Evolutionary conservation across 768 basidiomycete species (phyloP), one percentile per base, ranked within the genome.

Genomic region (Crassisporium funariophilum): DNA sequence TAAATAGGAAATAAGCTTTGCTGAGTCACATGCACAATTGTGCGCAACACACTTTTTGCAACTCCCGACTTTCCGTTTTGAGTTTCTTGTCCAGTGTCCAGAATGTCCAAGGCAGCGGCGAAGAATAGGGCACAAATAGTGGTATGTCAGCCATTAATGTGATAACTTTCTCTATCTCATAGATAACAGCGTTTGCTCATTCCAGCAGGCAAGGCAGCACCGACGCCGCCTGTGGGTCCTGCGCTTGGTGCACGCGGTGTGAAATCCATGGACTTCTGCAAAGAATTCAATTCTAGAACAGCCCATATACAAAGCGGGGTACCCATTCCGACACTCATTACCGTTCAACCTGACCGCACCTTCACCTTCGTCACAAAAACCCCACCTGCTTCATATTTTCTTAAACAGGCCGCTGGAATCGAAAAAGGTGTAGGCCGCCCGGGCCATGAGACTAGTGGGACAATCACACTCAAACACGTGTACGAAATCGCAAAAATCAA

Each of bases 181-280:
- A 46, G 40, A 49, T 47, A 22, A 15, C 51, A 91, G 91, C 88
- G 91, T 52, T 72, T 98, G 47, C 78, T 95, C 41, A 83, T 98
- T 50, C 82, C 85, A 41, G 95, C 95, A 35, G 94, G 92, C 35
- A 98, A 98, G 64, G 95, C 95, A 25, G 87, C 95, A 20, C 95
- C 95, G 13, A 89, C 91, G 29, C 95, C 95, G 46, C 95, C 95
- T 7, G 88, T 99, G 41, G 95, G 95, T 61, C 95, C 95, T 44
- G 95, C 95, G 23, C 82, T 99, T 43, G 97, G 97, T 73, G 95
- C 97, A 54, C 84, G 92, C 61, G 97, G 97, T 58, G 95, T 99
- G 57, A 98, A 97, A 71, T 93, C 94, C 20, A 98, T 98, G 89
- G 97, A 99, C 72, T 99, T 99, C 64, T 97, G 94, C 78, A 99